Evolutionary conservation across 192 early-diverging fungal species (phyloP).

Genomic region (Dissophora ornata): DNA sequence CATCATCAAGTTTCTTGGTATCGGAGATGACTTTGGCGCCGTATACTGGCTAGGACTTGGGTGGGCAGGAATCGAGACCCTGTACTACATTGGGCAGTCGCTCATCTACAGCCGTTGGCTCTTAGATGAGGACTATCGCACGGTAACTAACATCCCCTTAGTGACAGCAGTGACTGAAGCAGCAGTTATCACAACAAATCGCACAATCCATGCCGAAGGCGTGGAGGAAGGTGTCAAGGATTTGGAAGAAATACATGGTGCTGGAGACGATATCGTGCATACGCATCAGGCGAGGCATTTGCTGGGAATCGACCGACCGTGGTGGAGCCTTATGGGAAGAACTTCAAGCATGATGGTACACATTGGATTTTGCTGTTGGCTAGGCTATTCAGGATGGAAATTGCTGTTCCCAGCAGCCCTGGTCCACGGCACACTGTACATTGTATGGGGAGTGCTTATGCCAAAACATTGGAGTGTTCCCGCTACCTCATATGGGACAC

Average conservation of each 20-base stretch:
- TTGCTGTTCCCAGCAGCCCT: conserved; percentile 38
- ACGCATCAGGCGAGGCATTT: conserved; percentile 36
- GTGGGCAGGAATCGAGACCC: conserved; percentile 50
- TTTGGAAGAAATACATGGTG: not conserved
- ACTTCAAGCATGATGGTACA: conserved; percentile 58
- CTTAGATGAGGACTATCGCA: conserved; percentile 27
- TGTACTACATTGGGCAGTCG: conserved; percentile 56
- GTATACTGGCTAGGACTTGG: conserved; percentile 58
- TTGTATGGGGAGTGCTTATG: conserved; percentile 52
- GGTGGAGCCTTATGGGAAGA: conserved; percentile 60
- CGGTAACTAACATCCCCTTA: not conserved
- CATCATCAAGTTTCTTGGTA: not conserved
- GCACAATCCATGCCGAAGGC: not conserved
- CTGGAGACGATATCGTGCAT: not conserved
- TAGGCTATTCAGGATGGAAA: conserved; percentile 23
- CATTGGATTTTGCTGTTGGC: conserved; percentile 53
- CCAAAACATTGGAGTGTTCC: conserved; percentile 52
- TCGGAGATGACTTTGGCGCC: conserved; percentile 29
- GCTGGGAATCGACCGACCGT: conserved; percentile 50
- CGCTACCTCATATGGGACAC: conserved; percentile 49
- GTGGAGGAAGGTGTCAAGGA: not conserved
- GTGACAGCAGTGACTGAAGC: not conserved
- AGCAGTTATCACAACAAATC: not conserved
- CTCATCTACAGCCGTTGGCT: conserved; percentile 27
- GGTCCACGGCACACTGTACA: conserved; percentile 43